Conservation (phyloP, 495 filamentous ascomycete species). For the Evernia prunastri region DNA sequence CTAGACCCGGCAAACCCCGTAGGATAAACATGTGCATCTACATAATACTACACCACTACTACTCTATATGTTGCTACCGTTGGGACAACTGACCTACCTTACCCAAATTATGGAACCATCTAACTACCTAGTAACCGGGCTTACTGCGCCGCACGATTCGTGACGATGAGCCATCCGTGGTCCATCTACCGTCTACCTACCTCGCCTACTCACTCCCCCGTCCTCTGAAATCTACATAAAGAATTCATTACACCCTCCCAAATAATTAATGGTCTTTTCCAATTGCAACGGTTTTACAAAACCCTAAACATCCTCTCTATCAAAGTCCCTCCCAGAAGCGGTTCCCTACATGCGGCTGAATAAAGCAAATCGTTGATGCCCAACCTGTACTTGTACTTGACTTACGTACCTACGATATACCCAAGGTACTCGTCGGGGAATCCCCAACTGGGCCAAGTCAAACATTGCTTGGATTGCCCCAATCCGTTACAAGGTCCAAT, state of each 20-base stretch:
- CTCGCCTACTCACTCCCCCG: no score
- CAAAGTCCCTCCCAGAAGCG: not conserved
- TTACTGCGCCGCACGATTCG: not conserved
- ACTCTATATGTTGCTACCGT: no score
- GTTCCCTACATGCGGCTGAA: not conserved
- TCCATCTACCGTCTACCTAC: no score
- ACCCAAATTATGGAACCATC: no score
- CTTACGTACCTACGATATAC: no score
- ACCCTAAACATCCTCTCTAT: not conserved
- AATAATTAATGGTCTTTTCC: not conserved
- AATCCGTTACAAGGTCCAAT: not conserved
- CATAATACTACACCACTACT: no score
- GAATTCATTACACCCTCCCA: not conserved
- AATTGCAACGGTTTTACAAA: not conserved
- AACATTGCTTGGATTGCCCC: not conserved
- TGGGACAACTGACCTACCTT: no score
- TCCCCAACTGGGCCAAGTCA: no score
- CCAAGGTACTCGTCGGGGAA: no score
- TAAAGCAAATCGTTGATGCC: not conserved
- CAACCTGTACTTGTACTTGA: not conserved
- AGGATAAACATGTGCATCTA: no score
- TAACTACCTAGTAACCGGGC: no score
- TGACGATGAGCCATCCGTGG: not conserved
- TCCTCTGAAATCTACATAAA: not conserved
- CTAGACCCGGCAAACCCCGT: slow-evolving; percentile 5